Base-by-base conservation (phyloP, 2,329 filamentous ascomycete genomes). In the Colletotrichum lupini region DNA sequence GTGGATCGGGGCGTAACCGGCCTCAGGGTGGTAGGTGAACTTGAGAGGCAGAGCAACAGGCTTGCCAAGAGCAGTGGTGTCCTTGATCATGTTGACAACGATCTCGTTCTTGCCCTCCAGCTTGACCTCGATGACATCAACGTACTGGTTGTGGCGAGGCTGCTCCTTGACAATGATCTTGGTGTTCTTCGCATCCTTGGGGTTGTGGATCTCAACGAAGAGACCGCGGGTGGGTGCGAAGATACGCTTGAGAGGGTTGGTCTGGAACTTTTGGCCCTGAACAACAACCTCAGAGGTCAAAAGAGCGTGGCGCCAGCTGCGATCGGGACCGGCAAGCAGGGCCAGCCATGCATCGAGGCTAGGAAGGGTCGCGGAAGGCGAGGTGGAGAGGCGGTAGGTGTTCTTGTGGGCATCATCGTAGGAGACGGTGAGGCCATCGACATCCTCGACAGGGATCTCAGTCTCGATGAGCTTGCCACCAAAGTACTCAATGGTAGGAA, bases 221-320 rank as follows among this genome's bases (percentile, higher is more conserved):
- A 98, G 91, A 59, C 97, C 97, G 42, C 92, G 92, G 16, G 92
- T 90, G 16, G 97, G 97, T 12, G 94, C 92, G 76, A 98, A 96
- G 73, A 99, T 95, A 69, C 96, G 92, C 81, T 92, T 93, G 85
- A 98, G 93, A 0, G 97, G 97, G 85, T 99, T 99, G 71, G 95
- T 97, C 86, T 98, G 95, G 87, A 98, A 98, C 80, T 97, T 95
- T 82, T 98, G 93, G 19, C 95, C 97, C 83, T 99, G 97, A 5
- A 98, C 94, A 76, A 98, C 92, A 32, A 98, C 93, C 77, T 99
- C 96, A 0, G 95, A 93, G 73, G 95, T 94, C 84, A 99, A 96
- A 73, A 99, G 91, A 32, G 97, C 97, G 80, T 98, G 95, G 72
- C 96, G 92, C 97, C 97, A 99, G 62, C 94, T 98, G 80, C 95